Conservation (phyloP, 163 green algal genomes). For the Chlorella variabilis region DNA sequence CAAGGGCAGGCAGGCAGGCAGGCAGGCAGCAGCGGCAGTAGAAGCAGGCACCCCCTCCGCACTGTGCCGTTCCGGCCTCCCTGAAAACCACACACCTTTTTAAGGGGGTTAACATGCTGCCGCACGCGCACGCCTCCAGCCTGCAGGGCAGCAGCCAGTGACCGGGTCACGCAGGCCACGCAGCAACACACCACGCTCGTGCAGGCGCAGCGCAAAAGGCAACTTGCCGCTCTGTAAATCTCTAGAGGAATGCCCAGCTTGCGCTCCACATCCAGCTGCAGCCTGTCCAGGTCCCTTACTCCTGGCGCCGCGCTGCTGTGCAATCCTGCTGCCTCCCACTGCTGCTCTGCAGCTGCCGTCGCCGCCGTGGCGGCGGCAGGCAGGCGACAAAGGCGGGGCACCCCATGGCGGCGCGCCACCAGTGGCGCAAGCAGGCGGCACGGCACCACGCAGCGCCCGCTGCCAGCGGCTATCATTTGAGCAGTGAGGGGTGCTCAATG, state of each 20-base stretch:
- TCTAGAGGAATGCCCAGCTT: conserved; percentile 13
- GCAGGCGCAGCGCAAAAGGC: too few species aligned
- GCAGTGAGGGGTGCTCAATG: too few species aligned
- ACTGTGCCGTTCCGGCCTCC: too few species aligned
- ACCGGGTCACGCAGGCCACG: too few species aligned
- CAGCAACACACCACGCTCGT: too few species aligned
- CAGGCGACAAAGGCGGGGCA: neutral
- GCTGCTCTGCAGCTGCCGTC: neutral
- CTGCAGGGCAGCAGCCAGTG: conserved; percentile 3
- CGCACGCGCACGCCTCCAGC: conserved; percentile 62
- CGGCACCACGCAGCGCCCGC: neutral
- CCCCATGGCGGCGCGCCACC: neutral
- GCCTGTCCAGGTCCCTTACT: conserved; percentile 12
- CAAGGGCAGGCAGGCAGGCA: neutral
- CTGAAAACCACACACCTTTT: conserved; percentile 37
- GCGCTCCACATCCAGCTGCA: conserved; percentile 30
- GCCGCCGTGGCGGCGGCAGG: neutral
- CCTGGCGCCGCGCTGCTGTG: neutral
- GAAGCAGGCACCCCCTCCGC: neutral
- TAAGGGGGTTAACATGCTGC: conserved; percentile 96
- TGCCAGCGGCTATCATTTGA: too few species aligned
- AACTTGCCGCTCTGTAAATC: conserved; percentile 8
- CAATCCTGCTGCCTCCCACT: neutral
- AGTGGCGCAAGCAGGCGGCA: neutral
- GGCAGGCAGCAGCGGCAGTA: neutral